These are phyloP conservation scores for Neopestalotiopsis clavispora DNA, from an alignment of 2,329 filamentous ascomycete species.

Conservation along the genomic window DNA sequence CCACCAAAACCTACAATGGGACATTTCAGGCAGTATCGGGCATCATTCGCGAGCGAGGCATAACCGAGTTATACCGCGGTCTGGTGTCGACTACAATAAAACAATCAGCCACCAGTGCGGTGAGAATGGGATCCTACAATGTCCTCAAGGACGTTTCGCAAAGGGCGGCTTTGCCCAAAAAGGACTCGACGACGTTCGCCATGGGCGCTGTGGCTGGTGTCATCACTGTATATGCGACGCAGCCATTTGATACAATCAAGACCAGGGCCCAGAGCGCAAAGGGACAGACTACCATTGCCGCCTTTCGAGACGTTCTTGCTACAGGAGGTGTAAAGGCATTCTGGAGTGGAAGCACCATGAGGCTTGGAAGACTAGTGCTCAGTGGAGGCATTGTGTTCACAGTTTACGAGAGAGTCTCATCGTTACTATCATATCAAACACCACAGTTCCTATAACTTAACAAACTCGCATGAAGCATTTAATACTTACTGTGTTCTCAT, in stretches of 20 bases:
- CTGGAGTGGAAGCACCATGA: not conserved
- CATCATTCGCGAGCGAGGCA: not conserved
- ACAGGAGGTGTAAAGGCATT: not conserved
- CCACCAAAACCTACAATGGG: too few species aligned
- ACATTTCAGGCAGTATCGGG: not conserved
- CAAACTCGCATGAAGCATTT: too few species aligned
- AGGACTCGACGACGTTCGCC: not conserved
- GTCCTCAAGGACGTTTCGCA: not conserved
- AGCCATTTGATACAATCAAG: not conserved
- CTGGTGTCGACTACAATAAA: not conserved
- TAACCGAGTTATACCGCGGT: not conserved
- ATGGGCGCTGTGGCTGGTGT: not conserved
- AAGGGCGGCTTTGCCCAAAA: not conserved
- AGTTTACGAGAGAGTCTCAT: not conserved
- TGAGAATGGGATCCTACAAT: not conserved
- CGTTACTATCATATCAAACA: too few species aligned
- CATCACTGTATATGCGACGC: not conserved
- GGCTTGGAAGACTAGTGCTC: not conserved
- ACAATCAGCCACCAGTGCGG: not conserved
- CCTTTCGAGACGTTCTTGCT: not conserved
- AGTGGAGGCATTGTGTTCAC: constrained; percentile 1
- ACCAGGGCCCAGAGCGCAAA: not conserved
- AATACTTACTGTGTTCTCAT: too few species aligned
- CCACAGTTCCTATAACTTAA: too few species aligned
- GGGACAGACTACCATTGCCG: not conserved